Evolutionary conservation across 768 basidiomycete species (phyloP), one percentile per base, ranked within the genome.

Genomic region (Rhizopogon sp.): DNA sequence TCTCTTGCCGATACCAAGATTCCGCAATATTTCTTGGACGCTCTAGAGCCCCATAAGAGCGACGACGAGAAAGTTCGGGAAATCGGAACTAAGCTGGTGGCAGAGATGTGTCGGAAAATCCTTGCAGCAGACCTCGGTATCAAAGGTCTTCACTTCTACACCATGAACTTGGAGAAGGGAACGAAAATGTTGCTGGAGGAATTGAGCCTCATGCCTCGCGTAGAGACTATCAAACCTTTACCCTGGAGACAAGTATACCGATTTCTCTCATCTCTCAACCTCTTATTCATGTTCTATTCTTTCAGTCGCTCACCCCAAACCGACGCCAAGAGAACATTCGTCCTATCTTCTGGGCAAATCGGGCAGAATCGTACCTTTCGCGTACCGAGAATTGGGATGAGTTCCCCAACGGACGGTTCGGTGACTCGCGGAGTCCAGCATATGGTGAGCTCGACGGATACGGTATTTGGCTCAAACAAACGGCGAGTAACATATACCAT

Each of bases 371-470:
- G 1, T 98, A 98, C 69, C 77, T 98, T 44, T 91, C 91, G 7
- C 88, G 96, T 52, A 98, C 97, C 13, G 94, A 97, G 68, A 92
- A 97, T 66, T 99, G 97, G 97, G 97, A 99, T 67, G 96, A 98
- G 69, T 98, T 97, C 70, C 97, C 97, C 49, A 99, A 99, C 69
- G 97, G 97, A 53, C 91, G 97, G 61, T 99, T 96, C 66, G 97
- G 97, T 62, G 97, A 98, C 73, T 88, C 95, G 6, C 84, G 97
- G 55, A 93, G 90, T 79, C 97, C 97, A 29, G 97, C 97, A 13
- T 99, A 97, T 61, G 97, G 97, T 64, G 97, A 99, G 72, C 74
- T 99, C 53, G 96, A 99, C 66, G 96, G 96, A 1, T 98, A 96
- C 61, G 96, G 96, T 52, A 84, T 97, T 41, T 91, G 82, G 70